These are phyloP conservation scores for Claviceps arundinis DNA, from an alignment of 2,329 filamentous ascomycete species.

Conservation along the genomic window DNA sequence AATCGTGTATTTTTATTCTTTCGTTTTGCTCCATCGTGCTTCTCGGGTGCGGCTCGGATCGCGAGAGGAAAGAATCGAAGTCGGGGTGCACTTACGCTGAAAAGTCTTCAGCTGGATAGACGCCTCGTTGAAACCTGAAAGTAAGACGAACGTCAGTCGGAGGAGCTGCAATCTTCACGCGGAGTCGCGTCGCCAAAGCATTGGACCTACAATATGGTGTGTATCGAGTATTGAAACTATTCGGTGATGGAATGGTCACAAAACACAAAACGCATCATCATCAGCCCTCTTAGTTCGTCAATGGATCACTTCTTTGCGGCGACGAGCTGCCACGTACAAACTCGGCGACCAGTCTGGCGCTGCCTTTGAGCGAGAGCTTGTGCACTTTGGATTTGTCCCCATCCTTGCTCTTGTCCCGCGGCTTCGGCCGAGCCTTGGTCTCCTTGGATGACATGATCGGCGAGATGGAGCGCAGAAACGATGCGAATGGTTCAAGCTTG, in stretches of 20 bases:
- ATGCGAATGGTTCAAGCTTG: not conserved
- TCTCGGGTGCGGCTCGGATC: not conserved
- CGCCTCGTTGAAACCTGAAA: slow-evolving; percentile 65
- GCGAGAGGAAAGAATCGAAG: not conserved
- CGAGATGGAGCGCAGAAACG: not conserved
- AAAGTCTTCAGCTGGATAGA: slow-evolving; percentile 93
- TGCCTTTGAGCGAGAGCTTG: slow-evolving; percentile 81
- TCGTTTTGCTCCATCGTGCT: not conserved
- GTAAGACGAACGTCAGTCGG: not conserved
- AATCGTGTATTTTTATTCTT: not conserved
- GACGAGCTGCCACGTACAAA: slow-evolving; percentile 44
- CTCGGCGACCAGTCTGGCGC: slow-evolving; percentile 79
- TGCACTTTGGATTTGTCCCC: slow-evolving; percentile 80
- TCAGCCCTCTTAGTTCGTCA: slow-evolving; percentile 1
- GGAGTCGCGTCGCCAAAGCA: too few species aligned
- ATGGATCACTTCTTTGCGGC: not conserved
- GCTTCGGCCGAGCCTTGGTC: slow-evolving; percentile 4
- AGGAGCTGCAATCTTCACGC: not conserved
- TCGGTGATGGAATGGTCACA: not conserved
- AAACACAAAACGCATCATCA: not conserved
- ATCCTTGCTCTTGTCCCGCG: slow-evolving; percentile 18
- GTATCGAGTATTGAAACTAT: slow-evolving; percentile 94
- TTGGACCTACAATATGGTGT: slow-evolving; percentile 68
- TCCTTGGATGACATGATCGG: slow-evolving; percentile 19
- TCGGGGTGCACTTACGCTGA: slow-evolving; percentile 49